Base-by-base conservation (phyloP, 805 yeast species). In the Hagleromyces aurorensis region DNA sequence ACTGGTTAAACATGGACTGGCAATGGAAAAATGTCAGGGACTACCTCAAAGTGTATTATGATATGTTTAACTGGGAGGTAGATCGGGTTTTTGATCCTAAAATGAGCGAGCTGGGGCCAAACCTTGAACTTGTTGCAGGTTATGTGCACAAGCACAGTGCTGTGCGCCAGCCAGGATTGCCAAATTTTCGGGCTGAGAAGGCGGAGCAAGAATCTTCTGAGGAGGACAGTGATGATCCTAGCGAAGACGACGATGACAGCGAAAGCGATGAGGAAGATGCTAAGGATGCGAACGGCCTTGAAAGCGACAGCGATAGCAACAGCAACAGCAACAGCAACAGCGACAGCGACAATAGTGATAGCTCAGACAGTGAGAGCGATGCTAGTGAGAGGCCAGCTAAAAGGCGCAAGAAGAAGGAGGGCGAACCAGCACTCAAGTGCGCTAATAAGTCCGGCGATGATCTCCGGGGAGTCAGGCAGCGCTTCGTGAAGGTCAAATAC, bases 221-320 rank as follows among this genome's bases (percentile, higher is more conserved):
- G 8, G 20, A 16, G 3, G 29, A 24, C 12, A 38, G 28, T 4
- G 26, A 13, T 3, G 25, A 27, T 5, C 37, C 30, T 11, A 34
- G 19, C 7, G 37, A 34, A 9, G 35, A 34, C 10, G 34, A 29
- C 7, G 28, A 23, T n/a, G 37, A 20, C 10, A 37, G 27, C 12
- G 33, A 31, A 3, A 41, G 32, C 13, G 43, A 40, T 8, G 41
- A 37, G 4, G 31, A 23, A 18, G 43, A 39, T 11, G 27, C 37
- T 2, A 19, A 29, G 5, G 23, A 26, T n/a, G 25, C 16, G 11
- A 21, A 23, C 5, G 24, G 27, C 5, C 29, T 23, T 6, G 25
- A 29, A 7, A 19, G 15, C 12, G 16, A 13, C 15, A n/a, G 11
- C 13, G 25, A n/a, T 4, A 29, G 23, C 16, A 17, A 12, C 16